Evolutionary conservation across 164 flowering plant genomes (phyloP).

Genomic region (Liquidambar formosana): DNA sequence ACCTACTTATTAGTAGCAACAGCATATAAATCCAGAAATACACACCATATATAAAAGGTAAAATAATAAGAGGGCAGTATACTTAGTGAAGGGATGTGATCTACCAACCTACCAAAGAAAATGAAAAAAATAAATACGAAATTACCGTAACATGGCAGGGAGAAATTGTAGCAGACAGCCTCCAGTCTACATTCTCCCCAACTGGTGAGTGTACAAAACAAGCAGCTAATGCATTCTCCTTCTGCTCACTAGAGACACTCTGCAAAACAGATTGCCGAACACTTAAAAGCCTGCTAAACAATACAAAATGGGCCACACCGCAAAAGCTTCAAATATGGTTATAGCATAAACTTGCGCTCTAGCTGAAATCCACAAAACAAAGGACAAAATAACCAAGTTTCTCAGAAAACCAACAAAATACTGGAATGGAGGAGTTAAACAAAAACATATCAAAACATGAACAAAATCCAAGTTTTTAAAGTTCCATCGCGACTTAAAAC

Average conservation of each 20-base stretch:
- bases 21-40: not conserved
- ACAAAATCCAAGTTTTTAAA: not conserved
- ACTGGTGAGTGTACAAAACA: slow-evolving; percentile 76
- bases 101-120: not conserved
- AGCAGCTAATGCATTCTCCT: slow-evolving; percentile 88
- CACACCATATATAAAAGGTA: not conserved
- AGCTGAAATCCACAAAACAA: not conserved
- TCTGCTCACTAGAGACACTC: slow-evolving; percentile 88
- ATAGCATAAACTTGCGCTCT: not conserved
- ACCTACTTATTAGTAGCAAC: not conserved
- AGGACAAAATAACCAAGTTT: not conserved
- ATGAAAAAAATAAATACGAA: not conserved
- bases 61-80: not conserved
- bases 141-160: slow-evolving; percentile 96
- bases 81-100: not conserved
- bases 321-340: not conserved
- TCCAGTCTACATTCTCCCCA: slow-evolving; percentile 95
- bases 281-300: not conserved
- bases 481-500: not conserved
- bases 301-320: not conserved
- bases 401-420: not conserved
- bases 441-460: not conserved
- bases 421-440: not conserved
- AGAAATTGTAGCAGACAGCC: slow-evolving; percentile 90
- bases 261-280: slow-evolving; percentile 31